phyloP scores from a whole-genome alignment of 352 stramenopile genomes.

The Poterioochromonas sp. region DNA sequence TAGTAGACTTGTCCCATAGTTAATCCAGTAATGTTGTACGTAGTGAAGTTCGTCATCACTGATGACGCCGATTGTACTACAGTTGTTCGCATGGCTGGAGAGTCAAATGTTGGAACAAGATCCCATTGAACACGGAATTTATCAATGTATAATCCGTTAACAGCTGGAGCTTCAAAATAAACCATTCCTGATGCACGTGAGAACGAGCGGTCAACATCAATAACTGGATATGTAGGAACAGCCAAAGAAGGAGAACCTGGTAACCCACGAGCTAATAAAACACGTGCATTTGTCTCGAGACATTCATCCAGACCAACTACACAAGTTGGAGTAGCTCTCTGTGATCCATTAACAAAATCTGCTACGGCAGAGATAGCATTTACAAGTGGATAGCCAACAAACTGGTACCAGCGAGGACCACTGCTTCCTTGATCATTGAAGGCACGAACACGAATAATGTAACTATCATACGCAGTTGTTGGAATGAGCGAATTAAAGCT shows the following conservation, averaged over 20 bases:
- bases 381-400: conserved; percentile 17
- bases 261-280: conserved; percentile 51
- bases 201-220: conserved; percentile 47
- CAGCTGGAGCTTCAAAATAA: conserved; percentile 40
- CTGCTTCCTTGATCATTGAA: conserved; percentile 69
- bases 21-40: conserved; percentile 66
- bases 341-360: conserved; percentile 46
- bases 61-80: neutral
- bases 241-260: conserved; percentile 42
- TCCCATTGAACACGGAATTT: conserved; percentile 82
- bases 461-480: conserved; percentile 52
- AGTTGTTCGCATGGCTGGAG: neutral
- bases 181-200: conserved; percentile 44
- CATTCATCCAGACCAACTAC: conserved; percentile 70
- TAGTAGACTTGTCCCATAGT: conserved; percentile 72
- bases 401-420: conserved; percentile 44
- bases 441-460: conserved; percentile 65
- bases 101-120: conserved; percentile 53
- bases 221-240: conserved; percentile 48
- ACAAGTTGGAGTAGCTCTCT: conserved; percentile 68
- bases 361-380: neutral
- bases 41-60: conserved; percentile 31
- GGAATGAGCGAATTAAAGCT: conserved; percentile 30
- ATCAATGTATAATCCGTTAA: conserved; percentile 62
- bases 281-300: conserved; percentile 45